A percentile compares a stretch with the other conserved stretches of the same genome.
Evolutionary conservation across 306 rosid species (phyloP).

Genomic region (Trichosanthes cucumerina): DNA sequence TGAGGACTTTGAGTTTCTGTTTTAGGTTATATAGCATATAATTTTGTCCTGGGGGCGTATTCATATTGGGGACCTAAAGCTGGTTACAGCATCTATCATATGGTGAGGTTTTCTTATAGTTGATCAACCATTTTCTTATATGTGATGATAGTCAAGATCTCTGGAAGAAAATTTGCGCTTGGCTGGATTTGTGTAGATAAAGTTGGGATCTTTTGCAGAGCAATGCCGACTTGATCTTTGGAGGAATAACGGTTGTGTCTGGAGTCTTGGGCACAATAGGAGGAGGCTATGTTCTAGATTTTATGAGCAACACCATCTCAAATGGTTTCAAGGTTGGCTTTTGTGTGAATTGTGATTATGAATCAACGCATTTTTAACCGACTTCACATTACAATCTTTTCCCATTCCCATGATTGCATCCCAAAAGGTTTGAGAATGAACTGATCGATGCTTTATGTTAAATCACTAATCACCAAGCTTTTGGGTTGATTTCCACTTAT

Average conservation of each 20-base stretch:
- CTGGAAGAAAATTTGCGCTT: conserved; percentile 1
- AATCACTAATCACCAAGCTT: too few species aligned
- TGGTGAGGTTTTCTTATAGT: conserved; percentile 31
- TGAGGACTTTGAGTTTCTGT: not conserved
- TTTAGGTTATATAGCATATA: conserved; percentile 69
- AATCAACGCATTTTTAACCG: not conserved
- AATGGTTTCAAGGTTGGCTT: conserved; percentile 76
- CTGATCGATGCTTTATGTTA: not conserved
- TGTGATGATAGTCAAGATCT: not conserved
- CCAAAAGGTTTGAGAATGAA: not conserved
- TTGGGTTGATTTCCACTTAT: too few species aligned
- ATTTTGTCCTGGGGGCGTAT: conserved; percentile 91
- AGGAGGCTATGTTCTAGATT: conserved; percentile 85
- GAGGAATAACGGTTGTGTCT: conserved; percentile 72
- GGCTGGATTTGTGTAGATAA: not conserved
- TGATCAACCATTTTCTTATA: not conserved
- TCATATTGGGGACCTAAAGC: conserved; percentile 98
- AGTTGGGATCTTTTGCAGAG: conserved; percentile 27
- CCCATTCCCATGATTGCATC: not conserved
- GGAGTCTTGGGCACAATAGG: conserved; percentile 76
- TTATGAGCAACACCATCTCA: conserved; percentile 56
- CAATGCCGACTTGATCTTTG: conserved; percentile 76
- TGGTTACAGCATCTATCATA: conserved; percentile 75
- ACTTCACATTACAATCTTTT: not conserved
- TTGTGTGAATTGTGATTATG: conserved; percentile 10